Evolutionary conservation across 768 basidiomycete genomes (phyloP).

Genomic region (Trametes elegans): DNA sequence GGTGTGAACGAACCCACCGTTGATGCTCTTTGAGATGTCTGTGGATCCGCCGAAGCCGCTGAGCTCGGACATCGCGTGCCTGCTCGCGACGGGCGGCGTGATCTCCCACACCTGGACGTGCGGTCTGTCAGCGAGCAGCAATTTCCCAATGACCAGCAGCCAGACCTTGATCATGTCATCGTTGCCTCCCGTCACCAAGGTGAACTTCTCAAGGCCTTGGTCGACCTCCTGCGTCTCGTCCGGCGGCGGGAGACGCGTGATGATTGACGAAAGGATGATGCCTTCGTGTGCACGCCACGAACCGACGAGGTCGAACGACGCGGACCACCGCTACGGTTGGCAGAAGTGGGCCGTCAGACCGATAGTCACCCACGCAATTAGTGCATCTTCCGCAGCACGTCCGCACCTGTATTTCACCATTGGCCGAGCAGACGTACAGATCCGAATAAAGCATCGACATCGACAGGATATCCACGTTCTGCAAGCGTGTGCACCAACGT

Average conservation of each 20-base stretch:
- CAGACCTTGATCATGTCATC: conserved; percentile 81
- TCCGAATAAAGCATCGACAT: conserved; percentile 64
- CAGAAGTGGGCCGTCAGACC: not conserved
- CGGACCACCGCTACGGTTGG: conserved; percentile 64
- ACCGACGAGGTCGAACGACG: conserved; percentile 80
- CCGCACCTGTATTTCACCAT: conserved; percentile 74
- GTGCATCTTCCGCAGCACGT: no score
- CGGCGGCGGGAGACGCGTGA: conserved; percentile 36
- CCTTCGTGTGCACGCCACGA: conserved; percentile 82
- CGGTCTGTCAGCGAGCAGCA: not conserved
- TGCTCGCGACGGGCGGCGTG: conserved; percentile 22
- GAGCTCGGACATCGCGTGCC: conserved; percentile 3
- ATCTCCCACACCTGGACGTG: conserved; percentile 40
- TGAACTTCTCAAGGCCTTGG: conserved; percentile 28
- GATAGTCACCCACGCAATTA: no score
- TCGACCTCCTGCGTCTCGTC: not conserved
- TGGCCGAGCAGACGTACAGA: conserved; percentile 49
- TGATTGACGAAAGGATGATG: conserved; percentile 77
- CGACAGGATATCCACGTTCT: conserved; percentile 81
- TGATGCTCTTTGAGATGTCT: conserved; percentile 11
- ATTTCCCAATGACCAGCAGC: not conserved
- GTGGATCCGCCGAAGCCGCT: conserved; percentile 4
- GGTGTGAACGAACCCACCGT: not conserved
- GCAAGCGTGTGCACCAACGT: not conserved
- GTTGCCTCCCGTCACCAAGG: conserved; percentile 77